These are phyloP conservation scores for Eucalyptus tenuipes DNA, from an alignment of 345 rosid genomes.

Conservation along the genomic window DNA sequence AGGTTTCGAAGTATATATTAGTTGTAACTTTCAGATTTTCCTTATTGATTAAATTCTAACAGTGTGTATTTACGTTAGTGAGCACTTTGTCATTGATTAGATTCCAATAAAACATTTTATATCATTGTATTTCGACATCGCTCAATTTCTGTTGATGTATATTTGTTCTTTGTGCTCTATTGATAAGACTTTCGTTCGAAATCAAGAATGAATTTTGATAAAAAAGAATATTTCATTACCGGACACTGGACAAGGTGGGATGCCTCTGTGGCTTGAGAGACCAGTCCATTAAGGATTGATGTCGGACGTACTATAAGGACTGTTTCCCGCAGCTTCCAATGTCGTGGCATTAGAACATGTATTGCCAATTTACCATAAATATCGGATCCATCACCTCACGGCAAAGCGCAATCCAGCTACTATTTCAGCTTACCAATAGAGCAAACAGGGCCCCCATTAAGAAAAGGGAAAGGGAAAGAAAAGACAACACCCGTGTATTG, in stretches of 20 bases:
- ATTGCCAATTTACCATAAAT: not conserved
- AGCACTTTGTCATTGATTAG: fast-evolving
- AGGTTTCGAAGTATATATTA: not conserved
- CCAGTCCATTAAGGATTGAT: not conserved
- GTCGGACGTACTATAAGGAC: not conserved
- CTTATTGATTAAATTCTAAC: fast-evolving
- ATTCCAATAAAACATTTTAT: fast-evolving
- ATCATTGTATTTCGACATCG: fast-evolving
- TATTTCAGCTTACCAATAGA: not conserved
- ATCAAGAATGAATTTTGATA: not conserved
- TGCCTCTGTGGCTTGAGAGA: not conserved
- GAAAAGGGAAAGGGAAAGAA: not conserved
- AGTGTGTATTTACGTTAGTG: not conserved
- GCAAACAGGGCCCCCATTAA: not conserved
- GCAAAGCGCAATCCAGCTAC: not conserved
- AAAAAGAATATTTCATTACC: not conserved
- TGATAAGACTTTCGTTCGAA: not conserved
- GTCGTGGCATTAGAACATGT: not conserved
- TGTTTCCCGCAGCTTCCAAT: not conserved
- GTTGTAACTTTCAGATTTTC: not conserved
- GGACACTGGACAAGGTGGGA: not conserved
- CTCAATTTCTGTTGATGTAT: fast-evolving
- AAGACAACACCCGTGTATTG: not conserved
- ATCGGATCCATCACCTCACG: not conserved
- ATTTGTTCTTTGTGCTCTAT: not conserved